Percentiles rank a stretch among this genome's conserved stretches.
These are phyloP conservation scores for Phlebiopsis flavidoalba DNA, from an alignment of 768 basidiomycete species.

Conservation along the genomic window DNA sequence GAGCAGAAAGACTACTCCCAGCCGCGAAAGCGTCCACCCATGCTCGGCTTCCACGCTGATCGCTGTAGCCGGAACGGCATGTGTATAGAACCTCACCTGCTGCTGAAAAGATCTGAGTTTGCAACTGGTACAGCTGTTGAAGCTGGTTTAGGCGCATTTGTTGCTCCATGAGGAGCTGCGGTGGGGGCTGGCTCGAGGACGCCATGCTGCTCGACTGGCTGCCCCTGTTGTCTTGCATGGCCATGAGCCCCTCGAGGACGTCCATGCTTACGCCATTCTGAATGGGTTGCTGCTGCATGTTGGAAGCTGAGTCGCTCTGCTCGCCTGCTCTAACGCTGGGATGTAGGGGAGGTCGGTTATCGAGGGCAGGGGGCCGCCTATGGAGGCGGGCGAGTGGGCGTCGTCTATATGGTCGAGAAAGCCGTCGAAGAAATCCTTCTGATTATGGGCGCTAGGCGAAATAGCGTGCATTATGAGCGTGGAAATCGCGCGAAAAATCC, in stretches of 20 bases:
- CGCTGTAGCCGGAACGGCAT: neutral
- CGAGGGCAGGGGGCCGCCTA: conserved; percentile 11
- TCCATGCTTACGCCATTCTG: conserved; percentile 38
- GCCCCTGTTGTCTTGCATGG: conserved; percentile 33
- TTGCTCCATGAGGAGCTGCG: conserved; percentile 61
- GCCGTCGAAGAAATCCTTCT: conserved; percentile 24
- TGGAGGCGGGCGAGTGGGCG: conserved; percentile 8
- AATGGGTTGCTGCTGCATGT: conserved; percentile 13
- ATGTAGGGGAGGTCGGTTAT: conserved; percentile 13
- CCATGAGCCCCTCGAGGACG: conserved; percentile 45
- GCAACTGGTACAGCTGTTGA: conserved; percentile 71
- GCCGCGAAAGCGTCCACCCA: neutral
- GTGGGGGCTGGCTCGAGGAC: conserved; percentile 25
- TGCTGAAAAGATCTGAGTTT: conserved; percentile 88
- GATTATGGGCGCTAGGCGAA: conserved; percentile 15
- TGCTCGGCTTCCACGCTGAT: neutral
- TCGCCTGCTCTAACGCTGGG: neutral
- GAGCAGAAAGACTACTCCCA: neutral
- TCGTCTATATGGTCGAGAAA: conserved; percentile 18
- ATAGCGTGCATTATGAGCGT: conserved; percentile 9
- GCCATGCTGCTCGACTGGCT: conserved; percentile 14
- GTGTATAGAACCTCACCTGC: conserved; percentile 49
- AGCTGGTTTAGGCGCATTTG: conserved; percentile 76
- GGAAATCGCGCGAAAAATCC: neutral
- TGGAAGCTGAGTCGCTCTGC: neutral